A percentile compares a stretch with the other conserved stretches of the same genome.
phyloP scores from a whole-genome alignment of 345 rosid species.

The Acer yangbiense region DNA sequence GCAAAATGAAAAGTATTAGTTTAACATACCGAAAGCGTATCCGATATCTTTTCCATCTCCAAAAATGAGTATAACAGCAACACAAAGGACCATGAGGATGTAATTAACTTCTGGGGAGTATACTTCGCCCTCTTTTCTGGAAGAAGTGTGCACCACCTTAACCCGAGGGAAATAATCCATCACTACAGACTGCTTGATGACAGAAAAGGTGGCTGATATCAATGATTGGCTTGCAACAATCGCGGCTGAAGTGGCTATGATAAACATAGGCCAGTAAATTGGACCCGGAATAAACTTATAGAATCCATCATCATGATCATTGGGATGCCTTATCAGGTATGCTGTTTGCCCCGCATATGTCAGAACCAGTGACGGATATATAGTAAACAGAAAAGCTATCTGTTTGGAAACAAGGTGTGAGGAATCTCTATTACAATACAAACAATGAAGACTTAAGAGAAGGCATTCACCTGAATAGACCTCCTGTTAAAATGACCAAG shows the following conservation, averaged over 20 bases:
- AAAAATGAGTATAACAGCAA: slow-evolving; percentile 73
- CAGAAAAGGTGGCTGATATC: slow-evolving; percentile 87
- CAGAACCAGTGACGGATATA: slow-evolving; percentile 81
- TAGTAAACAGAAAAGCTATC: slow-evolving; percentile 69
- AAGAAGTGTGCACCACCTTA: slow-evolving; percentile 83
- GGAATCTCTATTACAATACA: slow-evolving; percentile 9
- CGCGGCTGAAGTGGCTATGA: slow-evolving; percentile 74
- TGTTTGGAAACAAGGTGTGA: slow-evolving; percentile 30
- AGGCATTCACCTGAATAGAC: slow-evolving; percentile 55
- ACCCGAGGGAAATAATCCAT: slow-evolving; percentile 89
- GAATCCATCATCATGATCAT: slow-evolving; percentile 69
- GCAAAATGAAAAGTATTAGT: not conserved
- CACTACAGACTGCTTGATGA: slow-evolving; percentile 87
- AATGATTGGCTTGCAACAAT: slow-evolving; percentile 87
- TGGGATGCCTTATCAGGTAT: slow-evolving; percentile 66
- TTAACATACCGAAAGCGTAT: slow-evolving; percentile 70
- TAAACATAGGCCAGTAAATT: slow-evolving; percentile 83
- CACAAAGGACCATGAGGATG: slow-evolving; percentile 83
- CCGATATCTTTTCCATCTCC: slow-evolving; percentile 85
- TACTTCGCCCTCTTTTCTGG: slow-evolving; percentile 79
- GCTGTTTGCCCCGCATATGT: slow-evolving; percentile 95
- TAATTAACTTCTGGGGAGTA: slow-evolving; percentile 89
- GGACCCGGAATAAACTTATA: slow-evolving; percentile 73
- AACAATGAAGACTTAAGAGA: slow-evolving; percentile 3
- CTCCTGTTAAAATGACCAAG: slow-evolving; percentile 76